Evolutionary conservation across 345 rosid genomes (phyloP), one percentile per base, ranked within the genome.

Genomic region (Dovyalis caffra): DNA sequence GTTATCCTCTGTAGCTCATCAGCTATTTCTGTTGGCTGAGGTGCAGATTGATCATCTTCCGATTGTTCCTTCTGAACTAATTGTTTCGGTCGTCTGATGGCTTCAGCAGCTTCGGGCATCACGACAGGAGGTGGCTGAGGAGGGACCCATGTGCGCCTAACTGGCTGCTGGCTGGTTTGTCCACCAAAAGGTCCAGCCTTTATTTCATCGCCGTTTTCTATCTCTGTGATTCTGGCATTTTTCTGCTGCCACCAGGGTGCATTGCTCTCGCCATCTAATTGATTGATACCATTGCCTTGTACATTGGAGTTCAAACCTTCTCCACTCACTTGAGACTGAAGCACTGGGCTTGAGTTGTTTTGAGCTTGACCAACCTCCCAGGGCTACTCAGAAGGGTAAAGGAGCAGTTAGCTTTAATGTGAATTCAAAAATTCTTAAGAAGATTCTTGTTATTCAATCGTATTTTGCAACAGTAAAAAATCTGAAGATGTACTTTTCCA

Each of bases 111-210:
- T 85, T 88, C 97, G 35, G 96, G 73, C 91, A 95, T 91, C 58
- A 83, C 97, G 70, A 95, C 91, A 72, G 98, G 97, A 15, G 98
- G 99, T 56, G 97, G 91, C 80, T 84, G 97, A 32, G 99, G 99
- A 43, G 98, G 99, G 76, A 91, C 97, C 98, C 98, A 95, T 35
- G 89, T 40, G 23, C 91, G 89, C 79, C 81, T 91, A 75, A 85
- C 82, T 65, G 88, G 87, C 70, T 76, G 90, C 70, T 82, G 92
- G 64, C 53, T 75, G 76, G 83, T 81, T 77, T 66, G 86, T 23
- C 72, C 80, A 67, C 83, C 86, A 68, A 75, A 79, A 71, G 81
- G 26, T 70, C 67, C 83, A 21, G 74, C 64, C 68, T 70, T 85
- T 79, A 4, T 34, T 71, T 88, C 77, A 76, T 89, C 88, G 63